A percentile compares a stretch with the other conserved stretches of the same genome.
phyloP scores from a whole-genome alignment of 345 rosid genomes.

The Capsella bursapastoris region DNA sequence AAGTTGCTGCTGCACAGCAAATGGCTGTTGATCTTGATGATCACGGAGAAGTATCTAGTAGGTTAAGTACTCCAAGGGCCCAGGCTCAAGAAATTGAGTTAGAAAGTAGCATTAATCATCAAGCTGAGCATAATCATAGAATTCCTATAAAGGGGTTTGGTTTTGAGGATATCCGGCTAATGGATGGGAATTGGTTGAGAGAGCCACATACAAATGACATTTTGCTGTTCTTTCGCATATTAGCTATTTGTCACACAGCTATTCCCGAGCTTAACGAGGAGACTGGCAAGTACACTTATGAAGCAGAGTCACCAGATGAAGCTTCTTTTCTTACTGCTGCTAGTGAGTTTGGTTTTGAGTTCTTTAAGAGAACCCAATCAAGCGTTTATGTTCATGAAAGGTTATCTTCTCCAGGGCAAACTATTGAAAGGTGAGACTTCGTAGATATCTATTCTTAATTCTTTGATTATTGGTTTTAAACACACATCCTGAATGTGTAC shows the following conservation, averaged over 20 bases:
- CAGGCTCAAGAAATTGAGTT: slow-evolving; percentile 70
- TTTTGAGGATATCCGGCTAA: slow-evolving; percentile 80
- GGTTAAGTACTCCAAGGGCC: slow-evolving; percentile 46
- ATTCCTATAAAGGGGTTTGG: slow-evolving; percentile 76
- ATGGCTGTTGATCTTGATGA: slow-evolving; percentile 83
- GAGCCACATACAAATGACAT: slow-evolving; percentile 65
- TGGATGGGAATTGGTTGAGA: slow-evolving; percentile 81
- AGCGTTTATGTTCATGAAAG: slow-evolving; percentile 74
- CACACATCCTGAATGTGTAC: slow-evolving; percentile 30
- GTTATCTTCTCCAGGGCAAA: slow-evolving; percentile 56
- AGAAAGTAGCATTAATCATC: slow-evolving; percentile 63
- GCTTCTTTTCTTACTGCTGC: slow-evolving; percentile 36
- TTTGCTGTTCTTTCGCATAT: slow-evolving; percentile 66
- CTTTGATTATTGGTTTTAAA: slow-evolving; percentile 25
- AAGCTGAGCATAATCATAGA: slow-evolving; percentile 50
- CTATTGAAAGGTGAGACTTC: slow-evolving; percentile 66
- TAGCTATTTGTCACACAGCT: slow-evolving; percentile 94
- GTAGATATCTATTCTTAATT: background rate
- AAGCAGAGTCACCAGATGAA: slow-evolving; percentile 98
- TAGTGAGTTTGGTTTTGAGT: slow-evolving; percentile 80
- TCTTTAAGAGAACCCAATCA: slow-evolving; percentile 82
- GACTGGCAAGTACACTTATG: slow-evolving; percentile 70
- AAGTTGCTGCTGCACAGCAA: slow-evolving; percentile 85
- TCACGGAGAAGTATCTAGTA: slow-evolving; percentile 46
- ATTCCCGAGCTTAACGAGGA: slow-evolving; percentile 87